These are phyloP conservation scores for Saitozyma podzolica DNA, from an alignment of 768 basidiomycete genomes.

Conservation along the genomic window DNA sequence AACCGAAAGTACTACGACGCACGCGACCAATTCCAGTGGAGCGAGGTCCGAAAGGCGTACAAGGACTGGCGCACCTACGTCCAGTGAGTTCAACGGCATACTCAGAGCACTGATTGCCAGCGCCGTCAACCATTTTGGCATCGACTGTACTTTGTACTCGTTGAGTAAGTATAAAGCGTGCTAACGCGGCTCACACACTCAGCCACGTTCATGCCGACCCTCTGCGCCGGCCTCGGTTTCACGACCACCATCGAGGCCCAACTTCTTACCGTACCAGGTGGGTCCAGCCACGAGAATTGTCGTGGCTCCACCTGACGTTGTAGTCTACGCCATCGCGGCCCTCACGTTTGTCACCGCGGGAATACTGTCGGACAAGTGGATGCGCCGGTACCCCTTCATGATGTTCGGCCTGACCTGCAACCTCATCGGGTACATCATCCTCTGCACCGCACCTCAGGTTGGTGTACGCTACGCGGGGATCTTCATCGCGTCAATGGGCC, in stretches of 20 bases:
- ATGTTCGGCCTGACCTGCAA: background rate
- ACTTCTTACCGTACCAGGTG: too few species aligned
- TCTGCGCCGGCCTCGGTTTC: too few species aligned
- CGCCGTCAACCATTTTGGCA: too few species aligned
- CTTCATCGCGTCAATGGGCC: conserved; percentile 11
- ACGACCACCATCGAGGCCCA: too few species aligned
- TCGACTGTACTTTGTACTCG: too few species aligned
- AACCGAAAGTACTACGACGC: conserved; percentile 12
- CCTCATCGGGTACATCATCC: conserved; percentile 16
- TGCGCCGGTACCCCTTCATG: conserved; percentile 14
- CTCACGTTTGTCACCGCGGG: background rate
- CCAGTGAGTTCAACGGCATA: background rate
- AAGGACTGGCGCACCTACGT: conserved; percentile 7
- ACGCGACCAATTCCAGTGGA: conserved; percentile 15
- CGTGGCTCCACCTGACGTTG: too few species aligned
- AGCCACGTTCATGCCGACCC: too few species aligned
- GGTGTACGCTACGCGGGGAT: conserved; percentile 14
- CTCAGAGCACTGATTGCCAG: background rate
- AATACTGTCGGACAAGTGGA: conserved; percentile 15
- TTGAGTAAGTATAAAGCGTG: too few species aligned
- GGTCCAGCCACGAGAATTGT: too few species aligned
- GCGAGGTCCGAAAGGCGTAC: conserved; percentile 1
- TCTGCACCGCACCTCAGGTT: conserved; percentile 7
- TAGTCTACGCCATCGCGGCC: too few species aligned
- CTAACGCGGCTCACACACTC: too few species aligned